Conservation (phyloP, 2,329 filamentous ascomycete genomes). For the Apiospora aurea region DNA sequence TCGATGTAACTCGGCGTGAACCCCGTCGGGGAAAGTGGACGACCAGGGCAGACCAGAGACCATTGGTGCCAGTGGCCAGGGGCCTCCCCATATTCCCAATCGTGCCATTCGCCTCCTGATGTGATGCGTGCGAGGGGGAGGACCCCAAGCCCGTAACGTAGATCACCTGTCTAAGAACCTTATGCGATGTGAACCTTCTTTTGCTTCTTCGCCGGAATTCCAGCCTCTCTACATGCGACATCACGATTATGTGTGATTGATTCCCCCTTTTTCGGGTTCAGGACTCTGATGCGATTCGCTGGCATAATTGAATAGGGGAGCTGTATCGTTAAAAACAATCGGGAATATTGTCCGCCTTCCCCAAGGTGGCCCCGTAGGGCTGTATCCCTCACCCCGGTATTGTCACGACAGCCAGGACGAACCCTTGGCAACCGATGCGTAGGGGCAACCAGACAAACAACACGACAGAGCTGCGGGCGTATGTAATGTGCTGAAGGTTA, state of each 20-base stretch:
- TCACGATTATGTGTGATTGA: neutral
- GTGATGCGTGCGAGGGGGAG: neutral
- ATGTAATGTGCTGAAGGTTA: neutral
- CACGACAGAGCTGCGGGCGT: neutral
- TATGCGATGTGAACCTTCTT: slow-evolving; percentile 21
- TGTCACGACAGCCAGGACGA: slow-evolving; percentile 10
- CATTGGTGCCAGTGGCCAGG: neutral
- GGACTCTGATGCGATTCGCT: neutral
- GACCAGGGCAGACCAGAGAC: neutral
- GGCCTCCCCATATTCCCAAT: slow-evolving; percentile 4
- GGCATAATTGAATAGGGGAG: neutral
- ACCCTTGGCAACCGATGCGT: neutral
- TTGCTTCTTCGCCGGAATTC: neutral
- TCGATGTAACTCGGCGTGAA: neutral
- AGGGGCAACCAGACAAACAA: neutral
- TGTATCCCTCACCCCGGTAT: neutral
- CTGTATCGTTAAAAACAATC: neutral
- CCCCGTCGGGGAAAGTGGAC: neutral
- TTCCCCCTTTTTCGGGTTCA: neutral
- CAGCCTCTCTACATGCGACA: neutral
- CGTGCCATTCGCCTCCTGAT: neutral
- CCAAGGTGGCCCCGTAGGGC: neutral
- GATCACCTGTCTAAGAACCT: slow-evolving; percentile 17
- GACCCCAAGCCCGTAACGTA: slow-evolving; percentile 11
- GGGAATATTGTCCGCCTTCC: neutral